Percentiles rank a stretch among this genome's conserved stretches.
Conservation (phyloP, 495 filamentous ascomycete species). For the Astrothelium macrocarpum region DNA sequence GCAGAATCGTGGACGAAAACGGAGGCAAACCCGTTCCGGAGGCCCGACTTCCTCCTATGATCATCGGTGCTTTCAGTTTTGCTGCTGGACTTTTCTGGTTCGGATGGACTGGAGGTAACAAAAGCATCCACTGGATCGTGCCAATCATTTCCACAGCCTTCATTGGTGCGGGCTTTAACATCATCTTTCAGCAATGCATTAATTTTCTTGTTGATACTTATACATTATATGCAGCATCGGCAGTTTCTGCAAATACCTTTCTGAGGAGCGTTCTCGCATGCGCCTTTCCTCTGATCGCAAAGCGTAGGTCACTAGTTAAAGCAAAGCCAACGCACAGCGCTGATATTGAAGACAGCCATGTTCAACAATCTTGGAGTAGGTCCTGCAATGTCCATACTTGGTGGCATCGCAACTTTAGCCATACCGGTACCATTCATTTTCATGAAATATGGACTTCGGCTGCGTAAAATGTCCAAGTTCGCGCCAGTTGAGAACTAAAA, state of each 20-base stretch:
- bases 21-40: constrained; percentile 27
- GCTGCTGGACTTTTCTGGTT: constrained; percentile 29
- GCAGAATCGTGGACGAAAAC: constrained; percentile 11
- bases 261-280: constrained; percentile 18
- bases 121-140: constrained; percentile 26
- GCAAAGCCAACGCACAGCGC: background rate
- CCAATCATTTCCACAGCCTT: constrained; percentile 20
- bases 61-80: constrained; percentile 26
- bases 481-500: constrained; percentile 16
- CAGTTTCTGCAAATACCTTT: constrained; percentile 23
- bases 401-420: constrained; percentile 13
- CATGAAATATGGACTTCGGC: constrained; percentile 20
- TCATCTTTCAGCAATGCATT: constrained; percentile 26
- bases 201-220: constrained; percentile 25
- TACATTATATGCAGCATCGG: constrained; percentile 17
- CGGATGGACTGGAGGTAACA: constrained; percentile 28
- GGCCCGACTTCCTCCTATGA: constrained; percentile 30
- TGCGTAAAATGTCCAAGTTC: constrained; percentile 23
- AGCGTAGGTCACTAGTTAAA: constrained; percentile 2
- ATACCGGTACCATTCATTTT: constrained; percentile 23
- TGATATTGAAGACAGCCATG: constrained; percentile 11
- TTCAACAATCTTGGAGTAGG: constrained; percentile 21
- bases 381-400: constrained; percentile 16
- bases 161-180: constrained; percentile 22
- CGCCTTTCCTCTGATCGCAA: constrained; percentile 19